phyloP scores from a whole-genome alignment of 257 asterid species.

The Orobanche coerulescens region DNA sequence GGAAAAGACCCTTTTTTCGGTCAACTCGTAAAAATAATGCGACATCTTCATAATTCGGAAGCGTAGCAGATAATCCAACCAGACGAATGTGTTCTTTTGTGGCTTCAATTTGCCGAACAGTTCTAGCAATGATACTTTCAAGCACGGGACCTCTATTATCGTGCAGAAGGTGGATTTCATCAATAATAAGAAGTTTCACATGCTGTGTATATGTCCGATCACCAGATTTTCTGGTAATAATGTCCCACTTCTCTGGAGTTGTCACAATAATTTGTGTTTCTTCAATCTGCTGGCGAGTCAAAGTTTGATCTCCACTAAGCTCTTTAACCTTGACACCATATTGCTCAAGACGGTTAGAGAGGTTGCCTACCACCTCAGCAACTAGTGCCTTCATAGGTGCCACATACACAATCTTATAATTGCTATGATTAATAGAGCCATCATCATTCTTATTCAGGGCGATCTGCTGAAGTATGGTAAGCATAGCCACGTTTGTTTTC shows the following conservation, averaged over 20 bases:
- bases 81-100: slow-evolving; percentile 53
- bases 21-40: slow-evolving; percentile 43
- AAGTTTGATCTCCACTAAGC: slow-evolving; percentile 53
- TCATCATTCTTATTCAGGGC: slow-evolving; percentile 41
- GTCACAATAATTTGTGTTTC: slow-evolving; percentile 59
- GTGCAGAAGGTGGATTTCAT: slow-evolving; percentile 57
- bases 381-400: slow-evolving; percentile 70
- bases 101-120: slow-evolving; percentile 55
- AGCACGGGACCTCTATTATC: slow-evolving; percentile 61
- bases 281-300: slow-evolving; percentile 59
- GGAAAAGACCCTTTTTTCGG: slow-evolving; percentile 45
- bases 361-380: slow-evolving; percentile 61
- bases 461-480: slow-evolving; percentile 54
- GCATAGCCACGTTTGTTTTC: slow-evolving; percentile 62
- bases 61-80: slow-evolving; percentile 57
- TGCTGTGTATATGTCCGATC: slow-evolving; percentile 58
- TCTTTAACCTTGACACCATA: slow-evolving; percentile 50
- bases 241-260: slow-evolving; percentile 65
- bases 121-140: slow-evolving; percentile 56
- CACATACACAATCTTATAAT: slow-evolving; percentile 53
- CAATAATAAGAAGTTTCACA: slow-evolving; percentile 48
- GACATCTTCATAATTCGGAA: slow-evolving; percentile 56
- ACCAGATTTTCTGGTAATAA: slow-evolving; percentile 56
- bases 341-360: slow-evolving; percentile 47
- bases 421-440: slow-evolving; percentile 37